Evolutionary conservation across 805 yeast species (phyloP), one percentile per base, ranked within the genome.

Genomic region (Hanseniaspora meyeri): DNA sequence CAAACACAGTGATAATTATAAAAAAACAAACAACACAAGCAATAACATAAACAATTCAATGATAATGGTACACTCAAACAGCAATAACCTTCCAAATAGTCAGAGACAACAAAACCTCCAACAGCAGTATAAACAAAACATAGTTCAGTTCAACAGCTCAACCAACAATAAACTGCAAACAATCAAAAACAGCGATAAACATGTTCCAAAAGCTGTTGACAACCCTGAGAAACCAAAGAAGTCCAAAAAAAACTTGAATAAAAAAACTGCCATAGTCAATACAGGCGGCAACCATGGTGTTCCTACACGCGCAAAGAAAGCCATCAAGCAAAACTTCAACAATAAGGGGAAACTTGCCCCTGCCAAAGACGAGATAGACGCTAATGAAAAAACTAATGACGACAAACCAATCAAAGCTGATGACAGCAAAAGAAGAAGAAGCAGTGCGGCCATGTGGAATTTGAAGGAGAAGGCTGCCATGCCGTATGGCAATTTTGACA

Each of bases 401-500:
- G 19, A 49, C n/a, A 49, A 47, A 20, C 36, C 24, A 31, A 43
- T 12, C 10, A 10, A 24, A 49, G 29, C 27, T 5, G 37, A 31
- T 4, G 42, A 45, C 11, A 45, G 38, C 29, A 45, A 31, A 37
- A 52, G 56, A 52, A 52, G 56, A 52, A 42, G 56, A 11, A 52
- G 56, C 36, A 31, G 36, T 31, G 48, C 50, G 27, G 47, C 29
- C 32, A 29, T 40, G 7, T 52, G 56, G 56, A 52, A 52, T 20
- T 52, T 52, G 37, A 20, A 52, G n/a, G 50, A 52, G 38, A 52
- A 52, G 24, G 56, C 56, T 14, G 56, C 56, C 1, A 52, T 52
- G 56, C 56, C 56, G 7, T 52, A 52, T 46, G 50, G 50, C 10
- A 45, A 31, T 16, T 17, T 31, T 31, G 38, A 29, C n/a, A 9